Evolutionary conservation across 164 flowering plant species (phyloP).

Genomic region (Annona cherimola): DNA sequence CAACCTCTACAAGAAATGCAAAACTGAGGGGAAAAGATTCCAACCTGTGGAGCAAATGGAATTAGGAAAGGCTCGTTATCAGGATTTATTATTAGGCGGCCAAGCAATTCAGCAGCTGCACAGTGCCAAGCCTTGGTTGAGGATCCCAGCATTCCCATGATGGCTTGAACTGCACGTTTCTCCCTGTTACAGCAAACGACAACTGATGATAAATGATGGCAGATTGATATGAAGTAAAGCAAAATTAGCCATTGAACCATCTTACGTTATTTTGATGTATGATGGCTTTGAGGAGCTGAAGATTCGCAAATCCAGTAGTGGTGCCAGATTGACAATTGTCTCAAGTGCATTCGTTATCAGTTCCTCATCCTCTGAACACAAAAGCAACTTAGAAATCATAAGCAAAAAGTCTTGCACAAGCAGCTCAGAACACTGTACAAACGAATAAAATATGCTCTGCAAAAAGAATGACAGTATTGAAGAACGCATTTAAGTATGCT

Average conservation of each 20-base stretch:
- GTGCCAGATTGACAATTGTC: constrained; percentile 87
- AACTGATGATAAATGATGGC: background rate
- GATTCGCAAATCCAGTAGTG: constrained; percentile 83
- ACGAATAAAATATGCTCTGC: background rate
- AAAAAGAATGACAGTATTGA: background rate
- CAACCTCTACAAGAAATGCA: background rate
- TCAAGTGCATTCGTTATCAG: constrained; percentile 93
- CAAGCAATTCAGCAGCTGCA: constrained; percentile 92
- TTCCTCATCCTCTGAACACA: constrained; percentile 88
- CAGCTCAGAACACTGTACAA: background rate
- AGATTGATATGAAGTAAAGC: background rate
- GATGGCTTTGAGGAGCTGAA: constrained; percentile 93
- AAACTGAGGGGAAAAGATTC: background rate
- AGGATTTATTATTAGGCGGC: constrained; percentile 89
- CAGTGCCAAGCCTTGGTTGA: constrained; percentile 91
- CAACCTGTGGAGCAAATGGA: constrained; percentile 84
- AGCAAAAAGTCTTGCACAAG: background rate
- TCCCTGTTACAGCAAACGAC: constrained; percentile 42
- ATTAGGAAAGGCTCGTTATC: constrained; percentile 90
- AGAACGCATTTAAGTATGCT: background rate
- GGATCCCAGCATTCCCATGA: constrained; percentile 82
- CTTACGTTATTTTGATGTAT: constrained; percentile 79
- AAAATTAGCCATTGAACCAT: background rate
- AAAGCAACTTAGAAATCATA: background rate
- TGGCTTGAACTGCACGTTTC: constrained; percentile 86